Conservation (phyloP, 2,329 filamentous ascomycete genomes). For the Claviceps cyperi region DNA sequence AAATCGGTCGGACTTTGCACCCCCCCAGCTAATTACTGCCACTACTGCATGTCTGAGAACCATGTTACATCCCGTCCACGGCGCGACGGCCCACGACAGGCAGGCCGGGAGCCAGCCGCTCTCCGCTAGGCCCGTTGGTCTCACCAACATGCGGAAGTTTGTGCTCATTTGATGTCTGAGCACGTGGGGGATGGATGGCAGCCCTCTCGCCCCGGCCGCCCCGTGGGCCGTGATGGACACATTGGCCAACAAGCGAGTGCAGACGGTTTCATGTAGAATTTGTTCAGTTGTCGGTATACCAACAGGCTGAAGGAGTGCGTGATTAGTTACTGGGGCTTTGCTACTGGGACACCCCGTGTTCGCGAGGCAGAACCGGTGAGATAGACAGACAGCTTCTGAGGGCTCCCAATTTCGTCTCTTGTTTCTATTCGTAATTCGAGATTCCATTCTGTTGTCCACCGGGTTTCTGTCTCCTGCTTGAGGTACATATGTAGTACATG, state of each 20-base stretch:
- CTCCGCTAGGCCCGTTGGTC: neutral
- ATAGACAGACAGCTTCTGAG: too few species aligned
- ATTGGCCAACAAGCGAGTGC: neutral
- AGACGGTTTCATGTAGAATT: neutral
- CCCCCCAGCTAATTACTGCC: too few species aligned
- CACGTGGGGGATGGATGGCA: too few species aligned
- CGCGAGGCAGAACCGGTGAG: neutral
- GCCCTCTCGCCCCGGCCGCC: too few species aligned
- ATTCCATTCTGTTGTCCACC: too few species aligned
- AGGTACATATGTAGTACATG: too few species aligned
- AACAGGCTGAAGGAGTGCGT: neutral
- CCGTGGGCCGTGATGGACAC: too few species aligned
- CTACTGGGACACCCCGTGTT: neutral
- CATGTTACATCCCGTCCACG: neutral
- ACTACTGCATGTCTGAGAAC: neutral
- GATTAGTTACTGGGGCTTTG: neutral
- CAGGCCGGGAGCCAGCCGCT: neutral
- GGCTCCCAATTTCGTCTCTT: neutral
- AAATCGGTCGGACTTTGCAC: too few species aligned
- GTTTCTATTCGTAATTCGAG: neutral
- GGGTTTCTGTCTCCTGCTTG: neutral
- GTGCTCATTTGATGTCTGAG: too few species aligned
- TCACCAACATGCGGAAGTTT: neutral
- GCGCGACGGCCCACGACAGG: neutral
- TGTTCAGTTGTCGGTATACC: neutral